Evolutionary conservation across 2,329 filamentous ascomycete species (phyloP).

Genomic region (Zymoseptoria pseudotritici): DNA sequence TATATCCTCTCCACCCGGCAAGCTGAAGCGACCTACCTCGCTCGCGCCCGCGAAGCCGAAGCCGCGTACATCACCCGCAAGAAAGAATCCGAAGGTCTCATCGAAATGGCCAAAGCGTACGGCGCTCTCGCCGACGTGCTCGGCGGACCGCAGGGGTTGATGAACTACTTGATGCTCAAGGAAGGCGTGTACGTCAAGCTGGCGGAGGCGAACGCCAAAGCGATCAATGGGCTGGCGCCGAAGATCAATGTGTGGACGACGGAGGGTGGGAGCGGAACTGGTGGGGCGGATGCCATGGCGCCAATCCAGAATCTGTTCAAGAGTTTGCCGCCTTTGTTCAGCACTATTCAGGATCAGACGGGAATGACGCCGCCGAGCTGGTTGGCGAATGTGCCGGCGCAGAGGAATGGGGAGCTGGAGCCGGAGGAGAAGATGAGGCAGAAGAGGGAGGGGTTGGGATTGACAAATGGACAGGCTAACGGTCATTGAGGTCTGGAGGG

Average conservation of each 20-base stretch:
- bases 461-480: neutral
- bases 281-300: conserved; percentile 49
- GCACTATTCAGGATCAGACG: conserved; percentile 82
- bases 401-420: conserved; percentile 10
- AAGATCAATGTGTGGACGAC: conserved; percentile 93
- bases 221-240: conserved; percentile 69
- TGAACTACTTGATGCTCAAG: conserved; percentile 85
- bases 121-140: conserved; percentile 62
- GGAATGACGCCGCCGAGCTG: conserved; percentile 73
- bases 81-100: conserved; percentile 68
- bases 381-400: conserved; percentile 47
- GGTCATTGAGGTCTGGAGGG: neutral
- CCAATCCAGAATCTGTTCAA: conserved; percentile 67
- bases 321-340: conserved; percentile 72
- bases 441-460: neutral
- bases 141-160: conserved; percentile 67
- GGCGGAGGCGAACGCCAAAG: conserved; percentile 68
- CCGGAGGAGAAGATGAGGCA: neutral
- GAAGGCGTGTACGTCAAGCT: conserved; percentile 70
- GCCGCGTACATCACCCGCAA: conserved; percentile 54
- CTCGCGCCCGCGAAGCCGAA: conserved; percentile 48
- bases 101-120: conserved; percentile 76
- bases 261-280: conserved; percentile 43
- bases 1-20: conserved; percentile 35
- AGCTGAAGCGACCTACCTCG: conserved; percentile 28